Conservation (phyloP, 345 rosid species). For the Eucalyptus cloeziana region DNA sequence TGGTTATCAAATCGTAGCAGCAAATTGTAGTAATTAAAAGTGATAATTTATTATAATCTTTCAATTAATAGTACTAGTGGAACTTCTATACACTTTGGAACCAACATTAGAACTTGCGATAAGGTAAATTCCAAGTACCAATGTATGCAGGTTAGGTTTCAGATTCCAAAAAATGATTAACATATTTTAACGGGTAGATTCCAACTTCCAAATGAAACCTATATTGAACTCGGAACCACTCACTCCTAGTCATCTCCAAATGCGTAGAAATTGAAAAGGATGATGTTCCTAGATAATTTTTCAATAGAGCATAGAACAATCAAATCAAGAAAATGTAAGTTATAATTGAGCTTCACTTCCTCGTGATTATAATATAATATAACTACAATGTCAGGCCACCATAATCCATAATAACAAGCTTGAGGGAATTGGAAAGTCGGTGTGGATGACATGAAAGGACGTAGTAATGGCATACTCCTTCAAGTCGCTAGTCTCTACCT, state of each 20-base stretch:
- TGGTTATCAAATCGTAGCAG: fast-evolving
- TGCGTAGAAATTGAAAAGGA: neutral
- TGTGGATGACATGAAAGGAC: neutral
- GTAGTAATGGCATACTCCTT: neutral
- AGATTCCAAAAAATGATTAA: fast-evolving
- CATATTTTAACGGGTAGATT: too few relatives aligned
- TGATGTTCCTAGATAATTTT: neutral
- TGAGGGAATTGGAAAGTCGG: neutral
- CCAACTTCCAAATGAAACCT: fast-evolving
- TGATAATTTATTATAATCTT: too few relatives aligned
- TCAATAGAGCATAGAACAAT: neutral
- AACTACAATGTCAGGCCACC: neutral
- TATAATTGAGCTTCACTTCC: neutral
- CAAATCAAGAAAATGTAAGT: neutral
- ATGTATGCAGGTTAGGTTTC: too few relatives aligned
- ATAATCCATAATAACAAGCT: neutral
- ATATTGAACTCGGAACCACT: too few relatives aligned
- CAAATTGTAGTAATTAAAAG: too few relatives aligned
- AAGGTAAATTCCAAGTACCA: too few relatives aligned
- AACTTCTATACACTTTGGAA: too few relatives aligned
- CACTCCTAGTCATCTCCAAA: neutral
- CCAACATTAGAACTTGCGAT: too few relatives aligned
- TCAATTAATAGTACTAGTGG: fast-evolving
- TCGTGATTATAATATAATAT: too few relatives aligned
- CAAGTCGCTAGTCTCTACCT: neutral